Evolutionary conservation across 2,329 filamentous ascomycete genomes (phyloP), one percentile per base, ranked within the genome.

Genomic region (Metarhizium robertsii): DNA sequence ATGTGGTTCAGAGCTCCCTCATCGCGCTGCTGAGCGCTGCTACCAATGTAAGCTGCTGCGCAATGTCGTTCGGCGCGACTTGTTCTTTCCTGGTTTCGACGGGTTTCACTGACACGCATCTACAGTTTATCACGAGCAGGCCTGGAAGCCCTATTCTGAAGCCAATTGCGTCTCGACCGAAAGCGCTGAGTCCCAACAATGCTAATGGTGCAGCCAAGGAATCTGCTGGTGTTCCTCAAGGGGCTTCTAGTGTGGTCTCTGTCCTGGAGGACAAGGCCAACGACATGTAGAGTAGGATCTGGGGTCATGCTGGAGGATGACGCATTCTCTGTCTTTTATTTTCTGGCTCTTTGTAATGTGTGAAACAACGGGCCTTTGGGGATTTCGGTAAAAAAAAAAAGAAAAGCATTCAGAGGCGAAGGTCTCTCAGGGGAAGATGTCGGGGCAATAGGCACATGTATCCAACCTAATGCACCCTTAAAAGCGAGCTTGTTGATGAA

Each of bases 21-120:
- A 88, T 91, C 68, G 92, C 92, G 56, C 77, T 96, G 62, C 76
- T 96, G 68, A 88, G 86, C 62, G 92, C 91, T 52, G 91, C 92
- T 54, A 89, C 85, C 69, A 92, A 88, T 66, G 90, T 95, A 77
- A 81, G 87, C 80, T 58, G 56, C 52, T 8, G 32, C 40, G 6
- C 16, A 36, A 11, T 7, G n/a, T 2, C 38, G 8, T 11, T 16
- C 13, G 11, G 14, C 8, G 14, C 11, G 38, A 40, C 38, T 40
- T 40, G 11, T 14, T 40, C 38, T 16, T 40, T 11, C 13, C 38
- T 40, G 14, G 14, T 40, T n/a, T 16, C 32, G 7, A 5, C 38
- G 13, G 25, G 2, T 34, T 54, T 25, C 49, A 55, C 54, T 60
- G 36, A 58, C 43, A 13, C 38, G 25, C 6, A 4, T 4, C 6